A percentile compares a stretch with the other conserved stretches of the same genome.
These are phyloP conservation scores for Leccinum uliginosum DNA, from an alignment of 768 basidiomycete genomes.

Conservation along the genomic window DNA sequence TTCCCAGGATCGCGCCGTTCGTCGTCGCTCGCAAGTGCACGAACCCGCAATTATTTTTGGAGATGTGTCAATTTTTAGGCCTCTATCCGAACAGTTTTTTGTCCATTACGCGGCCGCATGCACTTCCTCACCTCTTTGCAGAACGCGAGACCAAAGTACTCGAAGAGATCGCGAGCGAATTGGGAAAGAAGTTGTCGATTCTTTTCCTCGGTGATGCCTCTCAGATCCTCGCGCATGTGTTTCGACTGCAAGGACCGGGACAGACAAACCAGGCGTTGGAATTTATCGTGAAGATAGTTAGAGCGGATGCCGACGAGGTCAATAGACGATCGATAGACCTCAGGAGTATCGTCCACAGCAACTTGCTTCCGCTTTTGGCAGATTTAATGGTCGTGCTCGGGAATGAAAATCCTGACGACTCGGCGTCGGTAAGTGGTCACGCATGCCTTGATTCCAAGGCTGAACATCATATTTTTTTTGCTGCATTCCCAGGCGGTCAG, in stretches of 20 bases:
- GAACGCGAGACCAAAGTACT: slow-evolving; percentile 55
- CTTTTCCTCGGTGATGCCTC: slow-evolving; percentile 56
- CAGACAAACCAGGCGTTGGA: slow-evolving; percentile 55
- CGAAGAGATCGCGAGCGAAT: slow-evolving; percentile 53
- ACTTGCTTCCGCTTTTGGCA: slow-evolving; percentile 64
- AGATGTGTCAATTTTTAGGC: slow-evolving; percentile 67
- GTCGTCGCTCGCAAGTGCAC: slow-evolving; percentile 54
- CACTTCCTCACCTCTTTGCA: slow-evolving; percentile 68
- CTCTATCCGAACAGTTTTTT: slow-evolving; percentile 58
- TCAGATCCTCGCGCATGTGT: slow-evolving; percentile 62
- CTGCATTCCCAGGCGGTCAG: slow-evolving; percentile 42
- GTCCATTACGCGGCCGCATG: slow-evolving; percentile 54
- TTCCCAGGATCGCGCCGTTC: slow-evolving; percentile 62
- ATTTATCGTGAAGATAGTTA: slow-evolving; percentile 62
- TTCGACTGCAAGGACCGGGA: slow-evolving; percentile 51
- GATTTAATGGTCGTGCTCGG: slow-evolving; percentile 78
- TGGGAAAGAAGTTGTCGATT: slow-evolving; percentile 40
- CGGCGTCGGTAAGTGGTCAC: slow-evolving; percentile 46
- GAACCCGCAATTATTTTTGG: slow-evolving; percentile 55
- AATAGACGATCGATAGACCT: slow-evolving; percentile 36
- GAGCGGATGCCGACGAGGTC: slow-evolving; percentile 35
- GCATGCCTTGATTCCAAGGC: slow-evolving; percentile 19
- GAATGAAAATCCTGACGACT: slow-evolving; percentile 49
- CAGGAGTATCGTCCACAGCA: slow-evolving; percentile 57
- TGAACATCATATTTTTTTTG: slow-evolving; percentile 29